Percentiles rank a stretch among this genome's conserved stretches.
Conservation (phyloP, 345 rosid species). For the Citrus trifoliata region DNA sequence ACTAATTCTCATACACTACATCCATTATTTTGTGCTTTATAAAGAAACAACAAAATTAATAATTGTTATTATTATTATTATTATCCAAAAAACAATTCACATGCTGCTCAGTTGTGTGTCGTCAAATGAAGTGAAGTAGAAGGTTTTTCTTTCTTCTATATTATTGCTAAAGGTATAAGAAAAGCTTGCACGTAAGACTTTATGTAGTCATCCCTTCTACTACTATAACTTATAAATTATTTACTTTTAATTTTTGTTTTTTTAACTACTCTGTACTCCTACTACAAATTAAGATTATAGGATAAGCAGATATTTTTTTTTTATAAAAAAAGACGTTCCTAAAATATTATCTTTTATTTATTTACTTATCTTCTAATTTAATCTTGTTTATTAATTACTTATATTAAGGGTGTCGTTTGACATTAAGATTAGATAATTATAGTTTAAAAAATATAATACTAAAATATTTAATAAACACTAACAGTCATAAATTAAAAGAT, state of each 20-base stretch:
- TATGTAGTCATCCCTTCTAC: neutral
- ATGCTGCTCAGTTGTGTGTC: neutral
- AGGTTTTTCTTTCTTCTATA: neutral
- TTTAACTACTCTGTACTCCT: no score
- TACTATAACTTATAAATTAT: neutral
- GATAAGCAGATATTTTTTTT: no score
- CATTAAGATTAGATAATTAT: fast-evolving
- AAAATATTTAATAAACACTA: no score
- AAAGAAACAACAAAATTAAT: neutral
- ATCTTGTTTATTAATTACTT: neutral
- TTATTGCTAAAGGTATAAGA: neutral
- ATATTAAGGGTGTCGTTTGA: fast-evolving
- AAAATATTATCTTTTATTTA: no score
- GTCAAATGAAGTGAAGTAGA: neutral
- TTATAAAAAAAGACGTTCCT: no score
- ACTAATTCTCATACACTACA: neutral
- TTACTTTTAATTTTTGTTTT: neutral
- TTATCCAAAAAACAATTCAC: neutral
- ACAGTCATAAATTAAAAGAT: fast-evolving
- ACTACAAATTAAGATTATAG: no score
- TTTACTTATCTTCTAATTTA: no score
- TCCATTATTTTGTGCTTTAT: no score
- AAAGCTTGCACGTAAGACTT: neutral
- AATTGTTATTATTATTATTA: no score
- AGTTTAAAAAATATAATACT: fast-evolving